A percentile compares a stretch with the other conserved stretches of the same genome.
Conservation (phyloP, 2,329 filamentous ascomycete species). For the Penicillium rolfsii region DNA sequence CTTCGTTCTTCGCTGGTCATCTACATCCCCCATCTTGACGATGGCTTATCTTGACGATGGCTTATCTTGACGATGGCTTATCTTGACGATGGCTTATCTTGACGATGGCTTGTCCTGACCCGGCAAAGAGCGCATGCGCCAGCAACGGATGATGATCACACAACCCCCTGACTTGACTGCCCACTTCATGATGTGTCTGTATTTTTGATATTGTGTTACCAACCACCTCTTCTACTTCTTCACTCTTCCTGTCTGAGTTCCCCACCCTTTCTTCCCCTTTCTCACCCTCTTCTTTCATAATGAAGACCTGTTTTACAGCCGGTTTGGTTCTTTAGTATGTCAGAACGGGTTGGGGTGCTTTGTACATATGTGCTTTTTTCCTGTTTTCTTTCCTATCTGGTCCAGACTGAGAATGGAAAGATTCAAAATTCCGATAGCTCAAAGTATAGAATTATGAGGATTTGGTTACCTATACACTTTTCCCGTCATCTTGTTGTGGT, state of each 20-base stretch:
- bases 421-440: constrained; percentile 21
- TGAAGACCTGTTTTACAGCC: constrained; percentile 28
- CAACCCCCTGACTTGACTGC: not conserved
- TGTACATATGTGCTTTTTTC: constrained; percentile 24
- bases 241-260: not conserved
- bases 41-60: constrained; percentile 32
- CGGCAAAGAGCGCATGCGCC: constrained; percentile 10
- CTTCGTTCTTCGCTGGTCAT: not conserved
- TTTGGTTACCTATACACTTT: not conserved
- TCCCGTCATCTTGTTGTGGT: not conserved
- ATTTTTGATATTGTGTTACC: constrained; percentile 23
- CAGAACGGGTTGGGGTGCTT: not conserved
- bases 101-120: constrained; percentile 21
- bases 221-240: constrained; percentile 10
- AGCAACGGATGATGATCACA: constrained; percentile 27
- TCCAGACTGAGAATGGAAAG: not conserved
- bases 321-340: not conserved
- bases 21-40: constrained; percentile 25
- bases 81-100: constrained; percentile 33
- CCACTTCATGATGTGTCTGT: constrained; percentile 28
- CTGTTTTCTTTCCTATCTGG: not conserved
- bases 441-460: constrained; percentile 18
- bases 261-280: not conserved
- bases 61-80: constrained; percentile 18
- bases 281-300: constrained; percentile 16